Conservation (phyloP, 1,139 yeast species). For the Kodamaea suecica region DNA sequence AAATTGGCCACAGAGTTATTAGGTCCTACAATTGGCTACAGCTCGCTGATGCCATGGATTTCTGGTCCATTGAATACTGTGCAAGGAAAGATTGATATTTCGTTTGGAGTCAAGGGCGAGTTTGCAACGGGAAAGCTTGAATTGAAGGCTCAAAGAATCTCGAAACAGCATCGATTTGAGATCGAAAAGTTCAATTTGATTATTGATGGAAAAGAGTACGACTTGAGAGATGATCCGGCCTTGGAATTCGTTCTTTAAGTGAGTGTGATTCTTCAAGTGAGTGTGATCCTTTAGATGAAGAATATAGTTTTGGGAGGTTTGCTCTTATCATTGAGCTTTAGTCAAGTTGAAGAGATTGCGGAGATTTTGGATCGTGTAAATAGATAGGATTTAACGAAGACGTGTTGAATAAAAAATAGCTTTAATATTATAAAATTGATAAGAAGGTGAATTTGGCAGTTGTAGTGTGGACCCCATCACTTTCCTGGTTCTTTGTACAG, state of each 20-base stretch:
- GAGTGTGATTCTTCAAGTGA: too few species aligned
- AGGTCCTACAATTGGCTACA: slow-evolving; percentile 75
- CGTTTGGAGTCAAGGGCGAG: slow-evolving; percentile 67
- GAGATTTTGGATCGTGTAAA: too few species aligned
- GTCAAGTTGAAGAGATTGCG: too few species aligned
- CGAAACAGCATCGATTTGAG: slow-evolving; percentile 53
- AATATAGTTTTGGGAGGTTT: too few species aligned
- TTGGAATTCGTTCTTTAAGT: slow-evolving; percentile 27
- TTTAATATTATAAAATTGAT: too few species aligned
- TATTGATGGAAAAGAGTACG: slow-evolving; percentile 33
- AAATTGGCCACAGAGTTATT: slow-evolving; percentile 58
- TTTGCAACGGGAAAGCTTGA: slow-evolving; percentile 47
- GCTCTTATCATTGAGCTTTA: too few species aligned
- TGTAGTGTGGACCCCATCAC: too few species aligned
- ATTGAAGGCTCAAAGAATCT: slow-evolving; percentile 59
- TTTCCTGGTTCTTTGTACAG: too few species aligned
- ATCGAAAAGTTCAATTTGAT: slow-evolving; percentile 59
- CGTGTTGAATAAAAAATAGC: too few species aligned
- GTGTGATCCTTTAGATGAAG: too few species aligned
- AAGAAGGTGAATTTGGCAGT: too few species aligned
- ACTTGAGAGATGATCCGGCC: slow-evolving; percentile 51
- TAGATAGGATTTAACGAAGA: too few species aligned
- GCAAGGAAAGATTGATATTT: slow-evolving; percentile 72
- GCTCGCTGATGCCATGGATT: slow-evolving; percentile 82
- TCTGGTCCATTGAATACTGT: slow-evolving; percentile 81